phyloP scores from a whole-genome alignment of 495 filamentous ascomycete species.

The Cetradonia linearis region DNA sequence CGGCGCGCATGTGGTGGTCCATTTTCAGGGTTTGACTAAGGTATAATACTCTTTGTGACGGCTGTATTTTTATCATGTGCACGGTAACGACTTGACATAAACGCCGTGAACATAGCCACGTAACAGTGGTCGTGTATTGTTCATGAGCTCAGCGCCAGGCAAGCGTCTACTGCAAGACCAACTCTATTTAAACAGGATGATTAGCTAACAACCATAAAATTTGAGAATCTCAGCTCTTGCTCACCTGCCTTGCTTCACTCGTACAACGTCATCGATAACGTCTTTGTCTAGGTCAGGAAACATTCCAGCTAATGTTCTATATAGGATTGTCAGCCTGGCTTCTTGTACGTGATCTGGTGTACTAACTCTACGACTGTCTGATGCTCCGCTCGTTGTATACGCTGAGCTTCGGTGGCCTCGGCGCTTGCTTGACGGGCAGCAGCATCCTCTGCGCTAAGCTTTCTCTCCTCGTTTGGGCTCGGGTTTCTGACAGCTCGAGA shows the following conservation, averaged over 20 bases:
- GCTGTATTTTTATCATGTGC: not conserved
- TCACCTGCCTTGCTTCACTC: conserved; percentile 83
- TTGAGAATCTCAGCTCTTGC: conserved; percentile 27
- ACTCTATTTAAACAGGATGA: conserved; percentile 45
- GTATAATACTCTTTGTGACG: not conserved
- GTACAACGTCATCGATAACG: conserved; percentile 86
- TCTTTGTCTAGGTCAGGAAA: conserved; percentile 86
- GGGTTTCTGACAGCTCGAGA: conserved; percentile 27
- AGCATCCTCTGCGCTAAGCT: conserved; percentile 68
- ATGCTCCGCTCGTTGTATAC: conserved; percentile 78
- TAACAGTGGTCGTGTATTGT: not conserved
- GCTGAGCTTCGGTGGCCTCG: conserved; percentile 78
- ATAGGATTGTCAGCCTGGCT: conserved; percentile 1
- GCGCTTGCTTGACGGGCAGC: conserved; percentile 91
- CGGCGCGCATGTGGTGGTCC: not conserved
- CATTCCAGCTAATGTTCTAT: conserved; percentile 74
- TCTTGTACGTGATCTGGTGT: not conserved
- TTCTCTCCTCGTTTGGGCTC: conserved; percentile 28
- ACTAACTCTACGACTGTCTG: conserved; percentile 70
- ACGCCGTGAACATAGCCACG: not conserved
- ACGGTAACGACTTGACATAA: too few species aligned
- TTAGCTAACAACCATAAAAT: conserved; percentile 2
- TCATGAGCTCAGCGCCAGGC: conserved; percentile 62
- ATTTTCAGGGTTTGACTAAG: not conserved
- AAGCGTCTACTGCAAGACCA: conserved; percentile 82